Conservation (phyloP, 2,329 filamentous ascomycete species). For the Gnomoniopsis smithogilvyi region DNA sequence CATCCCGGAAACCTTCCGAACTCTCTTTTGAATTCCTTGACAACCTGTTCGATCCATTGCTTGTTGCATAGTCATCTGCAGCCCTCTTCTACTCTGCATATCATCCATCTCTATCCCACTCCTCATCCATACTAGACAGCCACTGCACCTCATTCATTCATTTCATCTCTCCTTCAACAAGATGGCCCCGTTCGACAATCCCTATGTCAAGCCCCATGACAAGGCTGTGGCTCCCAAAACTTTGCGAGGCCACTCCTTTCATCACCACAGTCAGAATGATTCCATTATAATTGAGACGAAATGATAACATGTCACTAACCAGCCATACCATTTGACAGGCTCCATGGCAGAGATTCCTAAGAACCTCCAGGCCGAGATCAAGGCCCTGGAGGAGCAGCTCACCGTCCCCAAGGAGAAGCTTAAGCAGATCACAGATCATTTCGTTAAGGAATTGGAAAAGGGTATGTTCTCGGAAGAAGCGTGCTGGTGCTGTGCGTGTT, state of each 20-base stretch:
- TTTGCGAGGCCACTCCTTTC: slow-evolving; percentile 9
- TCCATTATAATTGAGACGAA: neutral
- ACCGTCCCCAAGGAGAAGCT: slow-evolving; percentile 74
- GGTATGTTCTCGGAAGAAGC: slow-evolving; percentile 45
- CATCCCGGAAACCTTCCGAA: neutral
- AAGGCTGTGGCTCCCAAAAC: slow-evolving; percentile 14
- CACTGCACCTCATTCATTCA: neutral
- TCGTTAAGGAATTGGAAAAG: slow-evolving; percentile 82
- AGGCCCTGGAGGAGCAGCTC: slow-evolving; percentile 79
- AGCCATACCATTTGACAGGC: slow-evolving; percentile 46
- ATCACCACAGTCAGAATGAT: slow-evolving; percentile 9
- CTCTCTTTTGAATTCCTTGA: neutral
- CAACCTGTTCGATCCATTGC: neutral
- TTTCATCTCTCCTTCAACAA: neutral
- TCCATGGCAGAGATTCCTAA: slow-evolving; percentile 90
- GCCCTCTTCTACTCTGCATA: neutral
- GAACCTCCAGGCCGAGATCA: slow-evolving; percentile 76
- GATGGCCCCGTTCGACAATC: slow-evolving; percentile 12
- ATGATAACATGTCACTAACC: neutral
- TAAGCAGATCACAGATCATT: slow-evolving; percentile 88
- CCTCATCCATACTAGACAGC: neutral
- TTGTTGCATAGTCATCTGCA: neutral
- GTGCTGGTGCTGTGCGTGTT: neutral
- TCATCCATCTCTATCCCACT: neutral
- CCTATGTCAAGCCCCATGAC: slow-evolving; percentile 7